Conservation (phyloP, 345 rosid species). For the Eucalyptus cladocalyx region DNA sequence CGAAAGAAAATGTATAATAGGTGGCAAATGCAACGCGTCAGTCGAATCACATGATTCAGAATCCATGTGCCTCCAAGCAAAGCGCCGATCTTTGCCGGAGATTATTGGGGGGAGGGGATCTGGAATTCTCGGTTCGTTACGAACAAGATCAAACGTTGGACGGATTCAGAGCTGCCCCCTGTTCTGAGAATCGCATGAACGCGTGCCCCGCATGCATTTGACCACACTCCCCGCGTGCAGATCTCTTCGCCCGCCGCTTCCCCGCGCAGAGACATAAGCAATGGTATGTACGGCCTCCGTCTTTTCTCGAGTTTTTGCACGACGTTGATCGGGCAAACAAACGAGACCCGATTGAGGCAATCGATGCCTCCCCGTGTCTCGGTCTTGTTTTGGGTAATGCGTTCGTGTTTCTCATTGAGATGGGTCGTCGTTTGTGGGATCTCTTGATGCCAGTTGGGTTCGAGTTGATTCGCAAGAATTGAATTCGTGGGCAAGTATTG, state of each 20-base stretch:
- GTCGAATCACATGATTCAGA: not conserved
- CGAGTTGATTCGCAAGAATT: not conserved
- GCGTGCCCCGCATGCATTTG: not conserved
- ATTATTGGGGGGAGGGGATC: not conserved
- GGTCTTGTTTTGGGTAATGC: not conserved
- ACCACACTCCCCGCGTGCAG: not conserved
- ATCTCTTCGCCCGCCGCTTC: not conserved
- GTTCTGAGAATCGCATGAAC: not conserved
- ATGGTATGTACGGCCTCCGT: not conserved
- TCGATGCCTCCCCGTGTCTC: not conserved
- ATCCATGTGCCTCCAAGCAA: not conserved
- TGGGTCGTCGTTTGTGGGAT: not conserved
- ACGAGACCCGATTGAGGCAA: not conserved
- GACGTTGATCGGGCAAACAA: not conserved
- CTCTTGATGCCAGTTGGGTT: not conserved
- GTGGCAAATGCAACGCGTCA: not conserved
- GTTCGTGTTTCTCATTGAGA: not conserved
- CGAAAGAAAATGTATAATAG: not conserved
- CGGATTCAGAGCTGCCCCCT: not conserved
- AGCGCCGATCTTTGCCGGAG: not conserved
- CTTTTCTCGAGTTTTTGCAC: not conserved
- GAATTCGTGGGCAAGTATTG: not conserved
- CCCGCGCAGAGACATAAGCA: not conserved
- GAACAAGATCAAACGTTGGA: not conserved
- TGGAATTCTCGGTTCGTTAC: not conserved